phyloP scores from a whole-genome alignment of 148 eudicot species.

The Fagopyrum tataricum region DNA sequence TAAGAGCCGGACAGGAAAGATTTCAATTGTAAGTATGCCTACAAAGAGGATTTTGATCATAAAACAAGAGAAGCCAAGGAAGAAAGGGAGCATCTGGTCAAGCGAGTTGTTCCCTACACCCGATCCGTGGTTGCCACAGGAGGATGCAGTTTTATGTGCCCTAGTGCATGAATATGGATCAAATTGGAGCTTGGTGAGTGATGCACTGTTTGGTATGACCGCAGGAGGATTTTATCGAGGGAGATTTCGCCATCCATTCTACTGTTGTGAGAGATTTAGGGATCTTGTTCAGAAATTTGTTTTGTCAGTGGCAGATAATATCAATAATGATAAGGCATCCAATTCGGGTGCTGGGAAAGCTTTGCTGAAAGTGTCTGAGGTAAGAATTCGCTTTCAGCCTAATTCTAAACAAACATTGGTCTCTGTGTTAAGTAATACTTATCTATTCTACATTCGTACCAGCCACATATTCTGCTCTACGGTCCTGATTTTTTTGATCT shows the following conservation, averaged over 20 bases:
- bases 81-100: conserved; percentile 72
- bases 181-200: conserved; percentile 91
- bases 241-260: conserved; percentile 73
- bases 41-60: conserved; percentile 63
- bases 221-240: conserved; percentile 89
- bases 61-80: conserved; percentile 71
- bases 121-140: conserved; percentile 79
- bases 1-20: conserved; percentile 62
- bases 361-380: conserved; percentile 85
- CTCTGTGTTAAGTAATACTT: background rate
- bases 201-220: conserved; percentile 65
- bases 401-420: background rate
- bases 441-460: background rate
- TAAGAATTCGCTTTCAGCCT: conserved; percentile 23
- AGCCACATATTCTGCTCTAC: background rate
- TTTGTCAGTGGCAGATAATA: conserved; percentile 46
- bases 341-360: conserved; percentile 54
- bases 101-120: conserved; percentile 65
- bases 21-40: conserved; percentile 59
- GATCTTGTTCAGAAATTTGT: conserved; percentile 79
- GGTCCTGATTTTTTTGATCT: background rate
- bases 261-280: conserved; percentile 93
- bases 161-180: conserved; percentile 88
- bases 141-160: conserved; percentile 89
- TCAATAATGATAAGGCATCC: conserved; percentile 56